Percentiles rank a stretch among this genome's conserved stretches.
These are phyloP conservation scores for Melampsora americana DNA, from an alignment of 1,284 basidiomycete genomes.

Conservation along the genomic window DNA sequence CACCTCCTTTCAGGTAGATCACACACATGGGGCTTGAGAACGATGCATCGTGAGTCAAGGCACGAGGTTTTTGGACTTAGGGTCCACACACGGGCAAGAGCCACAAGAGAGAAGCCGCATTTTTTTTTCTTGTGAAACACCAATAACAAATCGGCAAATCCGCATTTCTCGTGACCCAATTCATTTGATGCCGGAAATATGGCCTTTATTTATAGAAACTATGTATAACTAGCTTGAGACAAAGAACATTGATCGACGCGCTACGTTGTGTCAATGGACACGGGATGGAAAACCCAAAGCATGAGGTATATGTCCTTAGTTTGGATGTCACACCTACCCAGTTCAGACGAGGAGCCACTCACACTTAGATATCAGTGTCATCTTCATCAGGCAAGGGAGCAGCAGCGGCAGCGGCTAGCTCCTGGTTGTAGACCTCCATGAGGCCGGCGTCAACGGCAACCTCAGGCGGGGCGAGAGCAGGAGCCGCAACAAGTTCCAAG, in stretches of 20 bases:
- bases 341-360: background rate
- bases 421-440: slow-evolving; percentile 77
- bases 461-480: slow-evolving; percentile 91
- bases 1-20: no score
- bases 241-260: background rate
- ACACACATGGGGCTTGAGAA: no score
- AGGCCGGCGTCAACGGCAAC: slow-evolving; percentile 76
- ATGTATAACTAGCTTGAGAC: background rate
- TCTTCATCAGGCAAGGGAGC: slow-evolving; percentile 60
- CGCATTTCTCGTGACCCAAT: background rate
- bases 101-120: background rate
- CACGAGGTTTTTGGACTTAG: no score
- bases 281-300: background rate
- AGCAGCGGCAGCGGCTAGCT: slow-evolving; percentile 64
- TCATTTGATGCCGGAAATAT: background rate
- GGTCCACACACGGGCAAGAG: no score
- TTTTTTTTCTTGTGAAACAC: slow-evolving; percentile 2
- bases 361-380: slow-evolving; percentile 52
- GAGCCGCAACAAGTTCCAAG: slow-evolving; percentile 94
- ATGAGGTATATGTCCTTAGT: background rate
- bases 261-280: background rate
- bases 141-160: background rate
- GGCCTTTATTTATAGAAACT: background rate
- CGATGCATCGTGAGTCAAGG: no score
- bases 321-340: background rate